Conservation (phyloP, 2,329 filamentous ascomycete species). For the Colletotrichum magnum region DNA sequence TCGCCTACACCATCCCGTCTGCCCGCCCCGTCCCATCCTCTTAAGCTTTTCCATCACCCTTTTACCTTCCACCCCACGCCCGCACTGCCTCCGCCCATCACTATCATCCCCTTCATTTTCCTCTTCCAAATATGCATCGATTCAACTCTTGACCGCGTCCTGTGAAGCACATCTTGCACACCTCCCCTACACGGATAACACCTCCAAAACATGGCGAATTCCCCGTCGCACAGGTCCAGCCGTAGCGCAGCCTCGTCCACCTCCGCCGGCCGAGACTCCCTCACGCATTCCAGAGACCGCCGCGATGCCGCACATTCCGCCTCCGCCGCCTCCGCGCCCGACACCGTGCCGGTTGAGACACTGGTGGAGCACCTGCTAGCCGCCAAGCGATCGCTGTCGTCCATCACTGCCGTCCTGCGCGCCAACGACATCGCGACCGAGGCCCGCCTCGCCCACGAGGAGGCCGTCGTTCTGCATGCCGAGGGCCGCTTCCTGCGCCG, state of each 20-base stretch:
- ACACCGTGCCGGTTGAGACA: slow-evolving; percentile 74
- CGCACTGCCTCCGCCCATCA: slow-evolving; percentile 1
- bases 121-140: slow-evolving; percentile 37
- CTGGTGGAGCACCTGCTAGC: slow-evolving; percentile 88
- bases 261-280: slow-evolving; percentile 39
- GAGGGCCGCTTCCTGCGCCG: slow-evolving; percentile 77
- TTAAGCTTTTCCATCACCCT: neutral
- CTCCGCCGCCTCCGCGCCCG: slow-evolving; percentile 49
- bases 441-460: slow-evolving; percentile 82
- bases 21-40: neutral
- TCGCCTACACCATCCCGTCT: slow-evolving; percentile 32
- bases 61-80: neutral
- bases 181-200: neutral
- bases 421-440: slow-evolving; percentile 88
- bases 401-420: slow-evolving; percentile 85
- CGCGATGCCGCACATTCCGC: slow-evolving; percentile 45
- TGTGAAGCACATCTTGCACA: slow-evolving; percentile 23
- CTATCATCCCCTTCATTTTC: neutral
- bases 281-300: slow-evolving; percentile 38
- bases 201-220: slow-evolving; percentile 40
- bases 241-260: slow-evolving; percentile 41
- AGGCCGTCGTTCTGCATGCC: slow-evolving; percentile 80
- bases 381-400: slow-evolving; percentile 88
- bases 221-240: slow-evolving; percentile 29
- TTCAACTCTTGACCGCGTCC: slow-evolving; percentile 30